phyloP scores from a whole-genome alignment of 164 flowering plant genomes.

The Brasenia schreberi region DNA sequence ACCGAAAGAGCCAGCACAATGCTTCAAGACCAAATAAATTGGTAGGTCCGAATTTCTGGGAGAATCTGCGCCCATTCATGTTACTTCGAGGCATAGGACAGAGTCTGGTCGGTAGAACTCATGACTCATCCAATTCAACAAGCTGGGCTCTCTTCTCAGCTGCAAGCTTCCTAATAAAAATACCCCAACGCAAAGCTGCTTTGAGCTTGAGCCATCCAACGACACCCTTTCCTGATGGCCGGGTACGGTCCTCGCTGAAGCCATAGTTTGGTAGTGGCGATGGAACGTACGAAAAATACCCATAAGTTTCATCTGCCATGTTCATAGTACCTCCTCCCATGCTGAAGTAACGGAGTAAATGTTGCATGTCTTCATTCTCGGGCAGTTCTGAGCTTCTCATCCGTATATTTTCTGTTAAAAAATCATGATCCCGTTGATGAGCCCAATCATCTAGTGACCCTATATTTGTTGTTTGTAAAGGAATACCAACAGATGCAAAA shows the following conservation, averaged over 20 bases:
- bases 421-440: constrained; percentile 28
- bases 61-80: not conserved
- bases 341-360: constrained; percentile 65
- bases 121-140: constrained; percentile 53
- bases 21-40: not conserved
- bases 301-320: constrained; percentile 16
- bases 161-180: constrained; percentile 80
- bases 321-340: constrained; percentile 37
- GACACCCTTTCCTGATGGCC: constrained; percentile 86
- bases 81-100: not conserved
- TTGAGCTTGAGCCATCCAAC: constrained; percentile 98
- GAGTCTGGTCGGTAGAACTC: constrained; percentile 1
- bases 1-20: not conserved
- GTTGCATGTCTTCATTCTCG: constrained; percentile 94
- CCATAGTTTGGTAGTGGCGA: constrained; percentile 24
- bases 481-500: not conserved
- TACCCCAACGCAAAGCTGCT: constrained; percentile 96
- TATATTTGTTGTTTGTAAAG: constrained; percentile 24
- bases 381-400: constrained; percentile 90
- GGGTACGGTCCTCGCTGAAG: constrained; percentile 40
- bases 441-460: constrained; percentile 41
- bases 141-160: constrained; percentile 92
- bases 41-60: not conserved
- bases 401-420: constrained; percentile 84
- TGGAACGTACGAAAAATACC: constrained; percentile 32